A percentile compares a stretch with the other conserved stretches of the same genome.
Evolutionary conservation across 306 rosid genomes (phyloP).

Genomic region (Mimosa bimucronata): DNA sequence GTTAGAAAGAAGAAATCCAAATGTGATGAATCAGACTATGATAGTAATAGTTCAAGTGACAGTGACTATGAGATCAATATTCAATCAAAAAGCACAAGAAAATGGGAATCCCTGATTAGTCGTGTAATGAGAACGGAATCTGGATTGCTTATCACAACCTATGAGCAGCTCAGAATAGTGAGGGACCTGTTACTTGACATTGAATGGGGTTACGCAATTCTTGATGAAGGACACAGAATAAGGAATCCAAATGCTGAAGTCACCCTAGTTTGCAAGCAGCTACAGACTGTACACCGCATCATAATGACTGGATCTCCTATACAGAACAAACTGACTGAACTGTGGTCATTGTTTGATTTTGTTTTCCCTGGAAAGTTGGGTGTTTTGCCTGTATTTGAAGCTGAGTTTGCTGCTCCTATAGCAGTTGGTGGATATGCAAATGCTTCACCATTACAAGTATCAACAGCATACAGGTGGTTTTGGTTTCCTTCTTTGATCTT

Average conservation of each 20-base stretch:
- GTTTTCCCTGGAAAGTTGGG: constrained; percentile 99
- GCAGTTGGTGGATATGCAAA: constrained; percentile 97
- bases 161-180: constrained; percentile 90
- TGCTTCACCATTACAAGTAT: constrained; percentile 98
- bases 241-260: constrained; percentile 96
- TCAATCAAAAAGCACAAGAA: constrained; percentile 54
- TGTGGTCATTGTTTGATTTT: constrained; percentile 99
- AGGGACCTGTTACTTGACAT: constrained; percentile 81
- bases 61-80: constrained; percentile 51
- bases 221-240: constrained; percentile 95
- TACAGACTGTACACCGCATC: constrained; percentile 91
- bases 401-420: constrained; percentile 97
- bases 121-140: constrained; percentile 73
- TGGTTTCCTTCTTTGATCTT: constrained; percentile 9
- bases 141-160: constrained; percentile 92
- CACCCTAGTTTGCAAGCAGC: constrained; percentile 91
- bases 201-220: constrained; percentile 93
- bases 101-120: constrained; percentile 82
- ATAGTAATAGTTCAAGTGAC: constrained; percentile 63
- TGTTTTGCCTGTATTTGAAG: constrained; percentile 97
- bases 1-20: constrained; percentile 61
- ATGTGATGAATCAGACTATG: constrained; percentile 70
- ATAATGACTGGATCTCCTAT: constrained; percentile 99
- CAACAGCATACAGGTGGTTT: constrained; percentile 90
- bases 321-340: constrained; percentile 91